Evolutionary conservation across 2,329 filamentous ascomycete genomes (phyloP).

Genomic region (Botrytis byssoidea): DNA sequence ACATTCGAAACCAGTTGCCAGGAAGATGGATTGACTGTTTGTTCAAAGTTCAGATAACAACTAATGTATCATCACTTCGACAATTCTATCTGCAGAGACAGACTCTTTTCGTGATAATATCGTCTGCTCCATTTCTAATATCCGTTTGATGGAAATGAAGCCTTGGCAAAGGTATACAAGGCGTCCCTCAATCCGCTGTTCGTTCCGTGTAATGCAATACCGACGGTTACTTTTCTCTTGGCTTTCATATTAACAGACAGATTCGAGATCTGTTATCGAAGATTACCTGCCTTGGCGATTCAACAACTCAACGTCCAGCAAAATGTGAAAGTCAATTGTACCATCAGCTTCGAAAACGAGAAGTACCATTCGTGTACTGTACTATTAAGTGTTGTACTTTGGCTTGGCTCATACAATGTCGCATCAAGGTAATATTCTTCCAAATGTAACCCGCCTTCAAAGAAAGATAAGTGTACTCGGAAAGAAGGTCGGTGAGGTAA

Average conservation of each 20-base stretch:
- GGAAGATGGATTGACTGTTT: slow-evolving; percentile 1
- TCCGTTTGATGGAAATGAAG: not conserved
- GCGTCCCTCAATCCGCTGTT: slow-evolving; percentile 17
- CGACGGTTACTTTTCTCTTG: slow-evolving; percentile 16
- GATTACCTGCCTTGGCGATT: slow-evolving; percentile 17
- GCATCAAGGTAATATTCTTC: not conserved
- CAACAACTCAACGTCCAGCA: slow-evolving; percentile 21
- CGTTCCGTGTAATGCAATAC: slow-evolving; percentile 10
- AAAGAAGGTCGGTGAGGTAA: not conserved
- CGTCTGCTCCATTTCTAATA: slow-evolving; percentile 1
- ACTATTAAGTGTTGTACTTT: slow-evolving; percentile 14
- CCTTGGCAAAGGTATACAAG: slow-evolving; percentile 18
- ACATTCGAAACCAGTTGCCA: not conserved
- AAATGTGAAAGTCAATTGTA: not conserved
- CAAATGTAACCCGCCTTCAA: not conserved
- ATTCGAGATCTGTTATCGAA: slow-evolving; percentile 16
- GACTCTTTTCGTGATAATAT: slow-evolving; percentile 12
- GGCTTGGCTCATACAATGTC: slow-evolving; percentile 16
- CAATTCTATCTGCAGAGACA: not conserved
- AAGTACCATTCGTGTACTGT: slow-evolving; percentile 8
- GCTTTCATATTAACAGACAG: slow-evolving; percentile 13
- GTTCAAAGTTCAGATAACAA: not conserved
- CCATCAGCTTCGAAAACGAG: not conserved
- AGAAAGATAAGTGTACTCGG: not conserved
- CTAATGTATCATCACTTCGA: not conserved